Conservation (phyloP, 1,284 basidiomycete species). For the Malassezia yamatoensis region DNA sequence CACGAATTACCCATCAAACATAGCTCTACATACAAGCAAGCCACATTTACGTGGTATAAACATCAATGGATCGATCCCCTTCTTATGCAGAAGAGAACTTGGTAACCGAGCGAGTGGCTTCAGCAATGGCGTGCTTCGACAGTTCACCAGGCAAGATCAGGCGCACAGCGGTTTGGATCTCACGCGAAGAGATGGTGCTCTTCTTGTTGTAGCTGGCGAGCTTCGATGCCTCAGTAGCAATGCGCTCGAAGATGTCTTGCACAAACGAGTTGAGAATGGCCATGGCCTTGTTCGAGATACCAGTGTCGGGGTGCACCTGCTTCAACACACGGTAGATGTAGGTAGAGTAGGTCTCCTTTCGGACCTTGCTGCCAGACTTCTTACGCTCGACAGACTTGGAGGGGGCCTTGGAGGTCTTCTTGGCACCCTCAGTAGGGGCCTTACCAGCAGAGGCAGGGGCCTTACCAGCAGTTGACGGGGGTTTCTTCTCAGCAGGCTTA, state of each 20-base stretch:
- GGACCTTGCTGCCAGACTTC: conserved; percentile 57
- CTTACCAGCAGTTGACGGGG: conserved; percentile 55
- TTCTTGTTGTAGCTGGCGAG: conserved; percentile 49
- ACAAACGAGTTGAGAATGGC: conserved; percentile 50
- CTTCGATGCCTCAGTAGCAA: conserved; percentile 49
- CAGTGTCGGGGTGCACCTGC: conserved; percentile 52
- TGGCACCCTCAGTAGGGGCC: conserved; percentile 56
- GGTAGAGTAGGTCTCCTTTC: conserved; percentile 54
- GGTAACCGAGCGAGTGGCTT: conserved; percentile 61
- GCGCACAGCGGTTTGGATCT: conserved; percentile 49
- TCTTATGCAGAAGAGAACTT: conserved; percentile 54
- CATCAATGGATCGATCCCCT: not conserved
- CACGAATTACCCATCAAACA: conserved; percentile 12
- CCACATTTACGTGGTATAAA: not conserved
- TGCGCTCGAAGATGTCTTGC: conserved; percentile 52
- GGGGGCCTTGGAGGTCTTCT: conserved; percentile 51
- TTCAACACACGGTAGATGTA: conserved; percentile 55
- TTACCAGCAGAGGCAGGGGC: conserved; percentile 53
- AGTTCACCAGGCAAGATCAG: conserved; percentile 56
- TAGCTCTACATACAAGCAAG: not conserved
- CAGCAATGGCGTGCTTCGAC: conserved; percentile 72
- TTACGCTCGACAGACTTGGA: conserved; percentile 55
- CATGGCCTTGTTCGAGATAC: conserved; percentile 52
- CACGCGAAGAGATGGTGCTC: conserved; percentile 48
- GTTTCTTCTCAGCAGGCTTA: conserved; percentile 50